These are phyloP conservation scores for Auricularia heimuer DNA, from an alignment of 768 basidiomycete species.

Conservation along the genomic window DNA sequence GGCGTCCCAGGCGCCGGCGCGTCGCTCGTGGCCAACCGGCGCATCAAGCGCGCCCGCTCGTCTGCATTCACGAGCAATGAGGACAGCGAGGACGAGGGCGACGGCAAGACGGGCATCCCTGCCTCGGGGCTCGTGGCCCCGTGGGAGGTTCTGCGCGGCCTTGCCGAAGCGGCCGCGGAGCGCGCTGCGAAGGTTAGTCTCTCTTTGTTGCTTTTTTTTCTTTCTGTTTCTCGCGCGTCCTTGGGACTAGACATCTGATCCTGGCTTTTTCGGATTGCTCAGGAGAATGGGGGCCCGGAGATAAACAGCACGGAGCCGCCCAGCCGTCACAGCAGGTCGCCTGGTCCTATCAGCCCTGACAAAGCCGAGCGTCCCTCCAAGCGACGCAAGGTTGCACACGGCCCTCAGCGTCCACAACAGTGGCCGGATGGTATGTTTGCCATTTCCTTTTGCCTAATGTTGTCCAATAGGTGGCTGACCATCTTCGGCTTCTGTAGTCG, in stretches of 20 bases:
- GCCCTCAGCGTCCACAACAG: conserved; percentile 42
- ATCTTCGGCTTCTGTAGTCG: conserved; percentile 38
- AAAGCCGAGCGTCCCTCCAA: conserved; percentile 51
- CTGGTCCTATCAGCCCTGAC: conserved; percentile 31
- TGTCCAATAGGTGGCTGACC: neutral
- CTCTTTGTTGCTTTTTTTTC: neutral
- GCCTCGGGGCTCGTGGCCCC: conserved; percentile 76
- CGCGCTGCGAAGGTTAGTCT: conserved; percentile 59
- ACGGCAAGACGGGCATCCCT: conserved; percentile 54
- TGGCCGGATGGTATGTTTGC: conserved; percentile 63
- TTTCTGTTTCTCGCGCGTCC: neutral
- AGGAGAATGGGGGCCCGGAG: conserved; percentile 56
- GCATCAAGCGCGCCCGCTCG: neutral
- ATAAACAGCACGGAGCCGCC: conserved; percentile 55
- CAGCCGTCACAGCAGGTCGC: conserved; percentile 64
- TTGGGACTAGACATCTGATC: neutral
- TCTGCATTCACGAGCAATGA: conserved; percentile 51
- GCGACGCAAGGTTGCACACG: conserved; percentile 63
- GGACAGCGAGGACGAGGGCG: conserved; percentile 77
- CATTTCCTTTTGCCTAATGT: too few species aligned
- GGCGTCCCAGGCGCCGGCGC: too few species aligned
- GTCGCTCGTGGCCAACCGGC: neutral
- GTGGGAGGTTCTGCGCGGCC: conserved; percentile 72
- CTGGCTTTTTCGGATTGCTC: conserved; percentile 8
- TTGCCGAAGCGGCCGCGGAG: conserved; percentile 75